Base-by-base conservation (phyloP, 2,329 filamentous ascomycete species). In the Colletotrichum somersetense region DNA sequence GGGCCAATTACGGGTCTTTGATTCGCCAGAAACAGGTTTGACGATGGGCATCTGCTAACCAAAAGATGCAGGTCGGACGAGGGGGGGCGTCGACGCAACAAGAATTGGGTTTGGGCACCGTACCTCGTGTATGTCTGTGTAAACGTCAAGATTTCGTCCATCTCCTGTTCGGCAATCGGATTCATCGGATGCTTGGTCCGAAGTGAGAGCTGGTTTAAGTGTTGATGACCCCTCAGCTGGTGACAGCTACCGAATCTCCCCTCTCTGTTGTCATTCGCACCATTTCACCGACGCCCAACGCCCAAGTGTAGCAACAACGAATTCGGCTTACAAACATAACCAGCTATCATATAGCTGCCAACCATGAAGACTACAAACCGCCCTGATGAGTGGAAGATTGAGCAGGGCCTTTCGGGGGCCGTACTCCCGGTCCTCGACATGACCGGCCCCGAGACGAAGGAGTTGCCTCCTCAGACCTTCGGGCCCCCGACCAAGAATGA, bases 361-460 rank as follows among this genome's bases (percentile, higher is more conserved):
- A 33, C 33, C 23, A 66, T 70, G 67, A 59, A 70, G 20, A 70
- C 67, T 2, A 26, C 62, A 3, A 70, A 70, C 1, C 62, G 67
- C 5, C 62, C 67, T 5, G 67, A 88, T 80, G 86, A 88, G 77
- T 88, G 86, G 85, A 87, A 83, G 76, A 83, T 88, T 61, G 86
- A 88, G 71, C 86, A 88, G 75, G 86, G 86, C 8, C 74, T 88
- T 40, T 79, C 82, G n/a, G 83, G 79, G 50, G 81, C 83, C 2
- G 83, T 83, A 46, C 78, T 87, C 20, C 84, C 85, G 0, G 79
- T 86, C 35, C 79, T 86, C 14, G 84, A 87, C 72, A 85, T 86
- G 77, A 85, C 80, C 4, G 82, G 80, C 0, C 74, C 77, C 2
- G 74, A 83, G 63, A 83, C 80, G 2, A 75, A 80, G 14, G 73